These are phyloP conservation scores for Pachyrhizus erosus DNA, from an alignment of 306 rosid genomes.

Conservation along the genomic window DNA sequence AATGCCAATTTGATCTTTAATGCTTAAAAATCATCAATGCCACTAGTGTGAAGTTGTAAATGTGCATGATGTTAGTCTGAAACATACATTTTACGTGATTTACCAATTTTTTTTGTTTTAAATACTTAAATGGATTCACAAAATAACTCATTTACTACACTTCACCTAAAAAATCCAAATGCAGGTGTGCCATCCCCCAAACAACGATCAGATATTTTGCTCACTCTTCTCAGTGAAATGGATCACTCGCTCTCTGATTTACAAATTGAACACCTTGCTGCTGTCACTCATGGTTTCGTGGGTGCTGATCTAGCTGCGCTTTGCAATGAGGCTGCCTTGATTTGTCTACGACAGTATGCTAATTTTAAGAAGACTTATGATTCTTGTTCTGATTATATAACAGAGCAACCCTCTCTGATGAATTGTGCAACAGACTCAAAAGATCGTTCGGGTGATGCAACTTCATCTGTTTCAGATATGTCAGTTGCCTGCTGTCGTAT, in stretches of 20 bases:
- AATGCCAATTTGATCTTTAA: slow-evolving; percentile 5
- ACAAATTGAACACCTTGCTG: slow-evolving; percentile 81
- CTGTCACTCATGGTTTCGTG: slow-evolving; percentile 85
- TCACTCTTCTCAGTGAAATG: slow-evolving; percentile 69
- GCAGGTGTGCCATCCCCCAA: slow-evolving; percentile 89
- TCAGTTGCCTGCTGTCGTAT: slow-evolving; percentile 43
- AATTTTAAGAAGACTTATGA: slow-evolving; percentile 44
- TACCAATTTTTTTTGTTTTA: slow-evolving; percentile 11
- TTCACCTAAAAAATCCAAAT: slow-evolving; percentile 37
- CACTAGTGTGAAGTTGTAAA: background rate
- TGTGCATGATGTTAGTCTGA: slow-evolving; percentile 1
- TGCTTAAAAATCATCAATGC: slow-evolving; percentile 19
- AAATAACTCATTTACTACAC: slow-evolving; percentile 15
- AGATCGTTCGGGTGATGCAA: slow-evolving; percentile 45
- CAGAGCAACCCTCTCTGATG: slow-evolving; percentile 39
- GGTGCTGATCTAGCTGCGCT: slow-evolving; percentile 93
- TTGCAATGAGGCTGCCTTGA: slow-evolving; percentile 77
- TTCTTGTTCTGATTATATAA: slow-evolving; percentile 42
- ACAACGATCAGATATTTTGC: slow-evolving; percentile 75
- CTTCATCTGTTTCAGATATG: slow-evolving; percentile 53
- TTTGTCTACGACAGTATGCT: slow-evolving; percentile 65
- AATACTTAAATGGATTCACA: slow-evolving; percentile 17
- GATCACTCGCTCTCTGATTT: slow-evolving; percentile 68
- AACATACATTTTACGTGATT: slow-evolving; percentile 17
- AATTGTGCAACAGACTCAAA: slow-evolving; percentile 41